Base-by-base conservation (phyloP, 179 eudicot species). In the Sideroxylon spinosum region DNA sequence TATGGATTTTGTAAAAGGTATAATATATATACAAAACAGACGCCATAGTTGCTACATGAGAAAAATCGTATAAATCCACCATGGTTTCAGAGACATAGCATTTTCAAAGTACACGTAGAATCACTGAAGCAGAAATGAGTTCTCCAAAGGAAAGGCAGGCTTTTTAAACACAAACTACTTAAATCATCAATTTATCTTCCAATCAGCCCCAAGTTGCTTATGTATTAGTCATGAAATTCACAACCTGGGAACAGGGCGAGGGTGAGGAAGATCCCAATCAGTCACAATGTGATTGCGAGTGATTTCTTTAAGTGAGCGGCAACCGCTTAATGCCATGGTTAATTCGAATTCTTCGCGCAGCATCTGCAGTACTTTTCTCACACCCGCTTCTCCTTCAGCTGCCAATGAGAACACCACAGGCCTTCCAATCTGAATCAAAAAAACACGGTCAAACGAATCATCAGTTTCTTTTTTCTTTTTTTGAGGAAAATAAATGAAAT, bases 301-400 rank as follows among this genome's bases (percentile, higher is more conserved):
- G 84, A 93, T 91, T 77, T 93, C 96, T 16, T 78, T 86, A 52
- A 91, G 80, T 0, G 93, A 85, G 12, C 91, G 91, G 56, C 97
- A 93, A 7, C 97, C 95, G 67, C 90, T 91, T 29, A 91, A 79
- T 50, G 95, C 93, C 97, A 92, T 91, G 12, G 97, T 89, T 52
- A 92, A 69, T 86, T 92, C 97, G 55, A 92, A 91, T 83, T 92
- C 97, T 9, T 91, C 93, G 2, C 92, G 85, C 72, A 92, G 46
- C 97, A 92, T 92, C 64, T 91, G 91, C 16, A 92, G 97, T 64
- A 87, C 93, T 78, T 91, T 92, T 73, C 85, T 77, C 4, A 92
- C 88, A 13, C 97, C 97, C 12, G 90, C 87, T 79, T 92, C 93
- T 84, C 95, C 97, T 69, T 92, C 95, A 60, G 92, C 93, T 64